A percentile compares a stretch with the other conserved stretches of the same genome.
These are phyloP conservation scores for Clarireedia monteithiana DNA, from an alignment of 2,329 filamentous ascomycete genomes.

Conservation along the genomic window DNA sequence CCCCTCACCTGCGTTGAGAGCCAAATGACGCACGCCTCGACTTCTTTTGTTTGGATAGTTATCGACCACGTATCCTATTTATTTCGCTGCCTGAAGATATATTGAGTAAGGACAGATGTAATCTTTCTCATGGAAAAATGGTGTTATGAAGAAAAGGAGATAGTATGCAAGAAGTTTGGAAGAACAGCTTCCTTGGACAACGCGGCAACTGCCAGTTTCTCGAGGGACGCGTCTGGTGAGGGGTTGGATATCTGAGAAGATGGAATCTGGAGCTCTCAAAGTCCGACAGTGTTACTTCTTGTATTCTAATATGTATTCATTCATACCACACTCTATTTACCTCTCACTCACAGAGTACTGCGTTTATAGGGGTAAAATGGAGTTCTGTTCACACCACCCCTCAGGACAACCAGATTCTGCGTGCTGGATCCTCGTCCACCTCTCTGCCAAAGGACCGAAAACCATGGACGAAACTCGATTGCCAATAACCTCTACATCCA, in stretches of 20 bases:
- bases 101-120: slow-evolving; percentile 2
- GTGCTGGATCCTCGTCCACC: too few species aligned
- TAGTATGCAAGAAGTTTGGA: not conserved
- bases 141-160: not conserved
- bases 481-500: too few species aligned
- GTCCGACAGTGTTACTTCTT: too few species aligned
- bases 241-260: not conserved
- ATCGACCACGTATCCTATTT: slow-evolving; percentile 4
- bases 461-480: too few species aligned
- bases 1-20: slow-evolving; percentile 8
- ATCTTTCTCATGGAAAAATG: not conserved
- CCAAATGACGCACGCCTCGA: slow-evolving; percentile 7
- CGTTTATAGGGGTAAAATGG: too few species aligned
- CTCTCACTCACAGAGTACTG: too few species aligned
- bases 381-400: too few species aligned
- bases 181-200: not conserved
- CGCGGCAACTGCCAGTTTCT: slow-evolving; percentile 6
- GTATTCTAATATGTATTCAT: too few species aligned
- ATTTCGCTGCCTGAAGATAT: not conserved
- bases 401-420: too few species aligned
- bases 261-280: too few species aligned
- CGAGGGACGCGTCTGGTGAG: not conserved
- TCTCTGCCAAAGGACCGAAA: too few species aligned
- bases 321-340: too few species aligned
- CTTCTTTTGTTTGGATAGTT: not conserved